Evolutionary conservation across 305 asterid species (phyloP).

Genomic region (Nicotiana rustica): DNA sequence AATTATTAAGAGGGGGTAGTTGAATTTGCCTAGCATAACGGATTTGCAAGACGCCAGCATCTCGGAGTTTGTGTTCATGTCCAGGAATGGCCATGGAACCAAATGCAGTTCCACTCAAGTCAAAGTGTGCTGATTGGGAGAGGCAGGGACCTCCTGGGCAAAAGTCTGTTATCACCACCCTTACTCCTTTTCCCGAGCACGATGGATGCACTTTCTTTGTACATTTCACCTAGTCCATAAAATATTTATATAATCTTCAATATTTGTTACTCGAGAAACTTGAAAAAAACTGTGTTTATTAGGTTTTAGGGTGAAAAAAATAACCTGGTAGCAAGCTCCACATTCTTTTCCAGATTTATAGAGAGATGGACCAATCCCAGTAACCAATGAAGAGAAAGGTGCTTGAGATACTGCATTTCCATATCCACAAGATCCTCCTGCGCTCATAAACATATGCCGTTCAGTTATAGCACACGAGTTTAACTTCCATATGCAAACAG

Average conservation of each 20-base stretch:
- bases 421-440: slow-evolving; percentile 78
- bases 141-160: slow-evolving; percentile 69
- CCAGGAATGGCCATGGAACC: slow-evolving; percentile 72
- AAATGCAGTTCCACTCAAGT: slow-evolving; percentile 78
- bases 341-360: slow-evolving; percentile 76
- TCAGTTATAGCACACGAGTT: no score
- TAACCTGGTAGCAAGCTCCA: slow-evolving; percentile 80
- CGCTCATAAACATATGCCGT: neutral
- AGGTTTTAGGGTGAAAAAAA: neutral
- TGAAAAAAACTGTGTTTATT: neutral
- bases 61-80: slow-evolving; percentile 59
- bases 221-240: slow-evolving; percentile 58
- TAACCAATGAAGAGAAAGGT: slow-evolving; percentile 72
- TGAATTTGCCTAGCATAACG: slow-evolving; percentile 55
- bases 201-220: slow-evolving; percentile 43
- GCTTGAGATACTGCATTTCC: slow-evolving; percentile 62
- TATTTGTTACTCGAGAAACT: no score
- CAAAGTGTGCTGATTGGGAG: slow-evolving; percentile 64
- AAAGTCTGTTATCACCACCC: slow-evolving; percentile 74
- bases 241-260: no score
- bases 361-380: slow-evolving; percentile 74
- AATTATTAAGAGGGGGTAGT: neutral
- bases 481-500: no score
- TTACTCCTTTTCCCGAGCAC: slow-evolving; percentile 62
- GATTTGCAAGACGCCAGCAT: slow-evolving; percentile 60